A percentile compares a stretch with the other conserved stretches of the same genome.
Conservation (phyloP, 2,329 filamentous ascomycete genomes). For the Cladosporium velox region DNA sequence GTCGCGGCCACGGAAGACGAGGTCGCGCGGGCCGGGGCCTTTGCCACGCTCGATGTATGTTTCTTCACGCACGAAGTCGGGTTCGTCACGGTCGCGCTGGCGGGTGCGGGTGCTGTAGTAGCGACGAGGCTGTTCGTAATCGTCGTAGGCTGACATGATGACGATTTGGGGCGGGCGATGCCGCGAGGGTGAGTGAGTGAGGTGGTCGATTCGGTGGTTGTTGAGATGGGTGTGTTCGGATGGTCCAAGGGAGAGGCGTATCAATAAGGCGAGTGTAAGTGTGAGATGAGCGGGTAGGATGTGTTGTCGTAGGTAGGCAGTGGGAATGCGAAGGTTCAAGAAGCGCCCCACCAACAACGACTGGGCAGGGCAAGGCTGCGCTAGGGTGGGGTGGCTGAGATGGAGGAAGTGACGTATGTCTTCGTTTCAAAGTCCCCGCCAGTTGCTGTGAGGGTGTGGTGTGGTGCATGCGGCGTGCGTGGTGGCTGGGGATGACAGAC, state of each 20-base stretch:
- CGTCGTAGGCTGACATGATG: conserved; percentile 53
- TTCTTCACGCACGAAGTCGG: conserved; percentile 53
- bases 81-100: conserved; percentile 51
- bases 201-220: not conserved
- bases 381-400: conserved; percentile 1
- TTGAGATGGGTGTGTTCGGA: not conserved
- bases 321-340: not conserved
- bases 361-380: not conserved
- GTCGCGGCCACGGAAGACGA: conserved; percentile 61
- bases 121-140: conserved; percentile 50
- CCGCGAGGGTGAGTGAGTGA: conserved; percentile 17
- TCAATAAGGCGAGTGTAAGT: not conserved
- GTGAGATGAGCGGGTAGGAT: not conserved
- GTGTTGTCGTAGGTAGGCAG: not conserved
- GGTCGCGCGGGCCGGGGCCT: conserved; percentile 46
- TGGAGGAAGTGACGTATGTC: not conserved
- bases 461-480: not conserved
- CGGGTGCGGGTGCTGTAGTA: conserved; percentile 43
- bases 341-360: not conserved
- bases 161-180: conserved; percentile 12
- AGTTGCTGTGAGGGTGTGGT: not conserved
- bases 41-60: conserved; percentile 52
- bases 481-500: not conserved
- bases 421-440: not conserved
- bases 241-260: not conserved